These are phyloP conservation scores for Phytophthora rubi DNA, from an alignment of 352 stramenopile species.

Conservation along the genomic window DNA sequence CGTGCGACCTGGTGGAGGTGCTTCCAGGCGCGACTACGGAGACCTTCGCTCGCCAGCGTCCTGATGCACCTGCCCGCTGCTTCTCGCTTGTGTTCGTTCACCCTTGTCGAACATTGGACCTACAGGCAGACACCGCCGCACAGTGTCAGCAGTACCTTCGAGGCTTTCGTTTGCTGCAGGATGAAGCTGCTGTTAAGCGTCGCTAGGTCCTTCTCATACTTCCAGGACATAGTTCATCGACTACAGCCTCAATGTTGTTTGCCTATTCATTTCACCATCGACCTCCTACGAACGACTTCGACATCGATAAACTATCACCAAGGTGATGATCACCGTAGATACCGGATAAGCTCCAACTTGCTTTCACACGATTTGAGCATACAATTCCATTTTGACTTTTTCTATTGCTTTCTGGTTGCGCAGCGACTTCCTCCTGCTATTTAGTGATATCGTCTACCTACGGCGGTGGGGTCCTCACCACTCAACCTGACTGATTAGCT, in stretches of 20 bases:
- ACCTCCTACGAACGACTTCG: not conserved
- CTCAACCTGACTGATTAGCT: slow-evolving; percentile 13
- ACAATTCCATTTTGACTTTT: slow-evolving; percentile 4
- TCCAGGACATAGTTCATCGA: not conserved
- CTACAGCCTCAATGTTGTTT: not conserved
- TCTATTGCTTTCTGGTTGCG: slow-evolving; percentile 22
- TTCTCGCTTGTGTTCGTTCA: slow-evolving; percentile 78
- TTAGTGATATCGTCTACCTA: slow-evolving; percentile 7
- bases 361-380: no score
- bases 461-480: not conserved
- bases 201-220: slow-evolving; percentile 13
- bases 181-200: slow-evolving; percentile 50
- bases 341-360: no score
- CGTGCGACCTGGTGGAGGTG: slow-evolving; percentile 58
- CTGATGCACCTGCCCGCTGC: slow-evolving; percentile 46
- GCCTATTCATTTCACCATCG: not conserved
- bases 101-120: slow-evolving; percentile 72
- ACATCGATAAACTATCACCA: not conserved
- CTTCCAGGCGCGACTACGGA: slow-evolving; percentile 55
- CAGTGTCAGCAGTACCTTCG: slow-evolving; percentile 54
- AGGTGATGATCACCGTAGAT: no score
- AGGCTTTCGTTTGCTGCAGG: slow-evolving; percentile 64
- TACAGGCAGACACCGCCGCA: slow-evolving; percentile 63
- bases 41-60: slow-evolving; percentile 47
- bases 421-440: slow-evolving; percentile 7